Conservation (phyloP, 192 early-diverging fungal genomes). For the Coemansia sp. region DNA sequence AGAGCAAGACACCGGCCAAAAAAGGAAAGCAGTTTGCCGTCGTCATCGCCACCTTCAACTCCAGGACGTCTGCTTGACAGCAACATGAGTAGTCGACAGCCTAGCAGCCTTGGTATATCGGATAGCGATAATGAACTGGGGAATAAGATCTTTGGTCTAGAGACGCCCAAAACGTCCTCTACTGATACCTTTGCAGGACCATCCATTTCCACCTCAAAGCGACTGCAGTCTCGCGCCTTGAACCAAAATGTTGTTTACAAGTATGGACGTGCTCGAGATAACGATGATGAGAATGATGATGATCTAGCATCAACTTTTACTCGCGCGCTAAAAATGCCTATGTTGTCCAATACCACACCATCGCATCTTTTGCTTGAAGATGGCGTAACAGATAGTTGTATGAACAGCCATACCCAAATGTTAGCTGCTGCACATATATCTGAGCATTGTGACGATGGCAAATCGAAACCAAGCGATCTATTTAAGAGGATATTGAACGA, state of each 20-base stretch:
- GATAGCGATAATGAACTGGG: constrained; percentile 12
- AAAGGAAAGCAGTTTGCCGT: constrained; percentile 14
- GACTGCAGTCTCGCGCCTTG: constrained; percentile 36
- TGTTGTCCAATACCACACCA: not conserved
- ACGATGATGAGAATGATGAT: constrained; percentile 19
- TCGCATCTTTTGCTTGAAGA: constrained; percentile 20
- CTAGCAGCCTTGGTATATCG: constrained; percentile 18
- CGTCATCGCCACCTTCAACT: constrained; percentile 45
- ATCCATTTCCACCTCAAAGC: constrained; percentile 39
- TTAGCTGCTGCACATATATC: not conserved
- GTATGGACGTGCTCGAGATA: constrained; percentile 41
- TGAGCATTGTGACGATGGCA: not conserved
- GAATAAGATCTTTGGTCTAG: not conserved
- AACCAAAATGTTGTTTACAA: constrained; percentile 46
- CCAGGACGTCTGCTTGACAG: constrained; percentile 23
- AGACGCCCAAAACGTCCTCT: constrained; percentile 2
- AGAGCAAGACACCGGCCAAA: constrained; percentile 6
- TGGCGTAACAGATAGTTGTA: not conserved
- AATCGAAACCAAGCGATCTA: constrained; percentile 1
- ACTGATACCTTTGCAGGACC: constrained; percentile 18
- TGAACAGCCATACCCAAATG: too few relatives aligned
- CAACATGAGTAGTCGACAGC: constrained; percentile 18
- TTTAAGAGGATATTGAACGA: constrained; percentile 30
- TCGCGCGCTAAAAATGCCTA: constrained; percentile 16
- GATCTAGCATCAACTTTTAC: constrained; percentile 15